These are phyloP conservation scores for Eucalyptus caleyi DNA, from an alignment of 345 rosid species.

Conservation along the genomic window DNA sequence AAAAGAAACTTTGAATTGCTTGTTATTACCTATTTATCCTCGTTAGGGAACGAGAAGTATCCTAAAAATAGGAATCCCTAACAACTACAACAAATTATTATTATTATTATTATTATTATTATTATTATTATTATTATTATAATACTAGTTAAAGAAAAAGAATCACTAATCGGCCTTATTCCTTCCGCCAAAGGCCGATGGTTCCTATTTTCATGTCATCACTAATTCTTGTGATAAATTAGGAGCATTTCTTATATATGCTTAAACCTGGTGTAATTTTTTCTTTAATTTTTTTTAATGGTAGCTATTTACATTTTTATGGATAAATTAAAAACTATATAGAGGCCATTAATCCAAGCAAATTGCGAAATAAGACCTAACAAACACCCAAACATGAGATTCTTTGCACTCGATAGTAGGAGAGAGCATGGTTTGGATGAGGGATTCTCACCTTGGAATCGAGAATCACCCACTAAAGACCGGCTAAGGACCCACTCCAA, in stretches of 20 bases:
- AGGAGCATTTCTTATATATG: neutral
- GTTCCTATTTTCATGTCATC: neutral
- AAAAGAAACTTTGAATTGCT: neutral
- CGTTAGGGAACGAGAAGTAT: neutral
- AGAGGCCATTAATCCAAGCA: neutral
- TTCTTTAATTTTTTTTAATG: neutral
- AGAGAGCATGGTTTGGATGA: too few species aligned
- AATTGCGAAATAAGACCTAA: neutral
- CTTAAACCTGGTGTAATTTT: neutral
- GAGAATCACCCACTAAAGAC: accelerated
- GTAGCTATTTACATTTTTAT: neutral
- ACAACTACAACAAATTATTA: neutral
- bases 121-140: too few species aligned
- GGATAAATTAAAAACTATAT: neutral
- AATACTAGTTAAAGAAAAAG: neutral
- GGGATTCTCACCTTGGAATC: accelerated
- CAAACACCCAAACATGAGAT: neutral
- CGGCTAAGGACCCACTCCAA: too few species aligned
- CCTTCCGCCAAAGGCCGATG: neutral
- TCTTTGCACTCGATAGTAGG: neutral
- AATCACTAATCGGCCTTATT: neutral
- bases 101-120: too few species aligned
- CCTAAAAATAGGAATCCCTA: neutral
- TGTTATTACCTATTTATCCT: neutral
- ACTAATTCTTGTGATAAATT: neutral